phyloP scores from a whole-genome alignment of 225 moss, liverwort and hornwort species.

The Marchantia polymorpha region DNA sequence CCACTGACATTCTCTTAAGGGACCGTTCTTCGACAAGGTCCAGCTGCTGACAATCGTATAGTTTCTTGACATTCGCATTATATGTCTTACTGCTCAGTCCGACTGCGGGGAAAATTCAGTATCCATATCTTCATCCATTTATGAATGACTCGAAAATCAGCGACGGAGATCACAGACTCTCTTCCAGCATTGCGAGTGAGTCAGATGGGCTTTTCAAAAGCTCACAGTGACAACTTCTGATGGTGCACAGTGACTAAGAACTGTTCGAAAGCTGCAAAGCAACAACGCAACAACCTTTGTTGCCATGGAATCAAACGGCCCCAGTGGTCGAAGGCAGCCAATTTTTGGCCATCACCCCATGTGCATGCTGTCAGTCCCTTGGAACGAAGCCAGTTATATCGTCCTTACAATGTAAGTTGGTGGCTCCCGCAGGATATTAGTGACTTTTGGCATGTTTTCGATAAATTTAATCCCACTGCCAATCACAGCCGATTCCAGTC shows the following conservation, averaged over 20 bases:
- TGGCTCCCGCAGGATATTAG: neutral
- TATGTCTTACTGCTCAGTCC: no score
- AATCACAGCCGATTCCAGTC: neutral
- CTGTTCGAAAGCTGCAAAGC: neutral
- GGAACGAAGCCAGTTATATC: neutral
- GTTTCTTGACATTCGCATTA: no score
- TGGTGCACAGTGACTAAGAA: neutral
- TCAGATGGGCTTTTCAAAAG: neutral
- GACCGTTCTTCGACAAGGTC: neutral
- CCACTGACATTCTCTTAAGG: neutral
- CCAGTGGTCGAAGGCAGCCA: neutral
- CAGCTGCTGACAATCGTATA: neutral
- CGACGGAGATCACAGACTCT: neutral
- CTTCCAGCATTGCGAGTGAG: neutral
- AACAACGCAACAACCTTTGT: neutral
- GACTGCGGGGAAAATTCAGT: neutral
- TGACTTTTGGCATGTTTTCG: neutral
- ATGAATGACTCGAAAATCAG: neutral
- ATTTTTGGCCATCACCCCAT: neutral
- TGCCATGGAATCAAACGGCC: neutral
- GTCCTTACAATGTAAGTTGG: neutral
- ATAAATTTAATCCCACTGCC: neutral
- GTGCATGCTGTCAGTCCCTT: conserved; percentile 1
- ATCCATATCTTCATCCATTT: neutral
- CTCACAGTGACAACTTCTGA: neutral